Evolutionary conservation across 495 filamentous ascomycete species (phyloP), one percentile per base, ranked within the genome.

Genomic region (Pyrenula massariospora): DNA sequence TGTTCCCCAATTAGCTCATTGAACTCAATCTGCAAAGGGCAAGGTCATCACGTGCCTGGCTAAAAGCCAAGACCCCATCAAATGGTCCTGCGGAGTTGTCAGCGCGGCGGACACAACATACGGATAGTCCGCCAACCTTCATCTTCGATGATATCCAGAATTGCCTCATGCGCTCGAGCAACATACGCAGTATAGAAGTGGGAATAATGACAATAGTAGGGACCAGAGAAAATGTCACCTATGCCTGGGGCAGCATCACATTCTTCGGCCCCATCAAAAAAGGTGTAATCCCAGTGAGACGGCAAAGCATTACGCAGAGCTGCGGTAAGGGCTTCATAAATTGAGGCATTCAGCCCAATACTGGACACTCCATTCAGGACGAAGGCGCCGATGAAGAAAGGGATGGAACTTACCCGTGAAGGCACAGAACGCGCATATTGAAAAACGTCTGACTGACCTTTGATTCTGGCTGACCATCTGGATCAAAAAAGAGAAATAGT

Each of bases 11-110:
- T 20, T 52, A 24, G 50, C 22, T 8, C 19, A 8, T 8, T 19
- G 19, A 21, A 24, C 8, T 21, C 5, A 8, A 52, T 21, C 19
- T 52, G 19, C 64, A 60, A 15, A 42, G 31, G 8, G 31, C 31
- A 42, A 15, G 15, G 31, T 42, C 5, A n/a, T 8, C 31, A 42
- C 31, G 5, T 42, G 15, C 82, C 52, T 86, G 80, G 5, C 79
- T 82, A 62, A 83, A 86, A 58, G 72, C 72, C 59, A 85, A 65
- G 10, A 85, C 73, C 19, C 73, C 73, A 60, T 86, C 84, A 67
- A 80, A 86, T 1, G 81, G 81, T 0, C 81, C 83, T 42, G 5
- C 8, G 31, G 15, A 5, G 31, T 42, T 15, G 31, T 42, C 31
- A 42, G 31, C 15, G 5, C 31, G 31, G 15, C 15, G 5, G 31